phyloP scores from a whole-genome alignment of 2,329 filamentous ascomycete species.

The Aspergillus tamarii region DNA sequence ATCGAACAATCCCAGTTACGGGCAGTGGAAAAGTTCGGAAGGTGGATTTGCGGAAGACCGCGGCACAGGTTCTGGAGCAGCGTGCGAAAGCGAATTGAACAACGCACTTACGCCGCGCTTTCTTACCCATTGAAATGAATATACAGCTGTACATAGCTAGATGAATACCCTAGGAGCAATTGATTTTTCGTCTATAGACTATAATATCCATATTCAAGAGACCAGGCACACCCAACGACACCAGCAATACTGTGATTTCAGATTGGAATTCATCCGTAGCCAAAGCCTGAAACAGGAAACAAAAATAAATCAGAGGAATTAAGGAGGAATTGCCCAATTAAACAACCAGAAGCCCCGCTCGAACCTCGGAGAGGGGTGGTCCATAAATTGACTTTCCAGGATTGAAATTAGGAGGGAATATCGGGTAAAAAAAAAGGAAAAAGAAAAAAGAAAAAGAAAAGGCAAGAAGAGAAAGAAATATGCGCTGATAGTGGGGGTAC shows the following conservation, averaged over 20 bases:
- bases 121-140: background rate
- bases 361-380: background rate
- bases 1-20: constrained; percentile 62
- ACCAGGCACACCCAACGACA: background rate
- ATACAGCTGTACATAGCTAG: constrained; percentile 11
- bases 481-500: background rate
- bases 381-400: background rate
- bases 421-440: constrained; percentile 2
- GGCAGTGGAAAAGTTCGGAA: constrained; percentile 74
- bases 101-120: background rate
- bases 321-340: background rate
- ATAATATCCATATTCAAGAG: background rate
- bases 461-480: too few species aligned
- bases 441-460: background rate
- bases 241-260: background rate
- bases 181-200: background rate
- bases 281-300: background rate
- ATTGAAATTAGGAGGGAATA: background rate
- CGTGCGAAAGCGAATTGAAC: constrained; percentile 11
- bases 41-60: constrained; percentile 55
- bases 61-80: constrained; percentile 47
- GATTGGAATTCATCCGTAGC: background rate
- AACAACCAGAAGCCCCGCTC: background rate
- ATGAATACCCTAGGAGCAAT: constrained; percentile 5
- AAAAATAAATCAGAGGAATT: background rate